Evolutionary conservation across 1,139 yeast genomes (phyloP).

Genomic region (Starmera stellimalicola): DNA sequence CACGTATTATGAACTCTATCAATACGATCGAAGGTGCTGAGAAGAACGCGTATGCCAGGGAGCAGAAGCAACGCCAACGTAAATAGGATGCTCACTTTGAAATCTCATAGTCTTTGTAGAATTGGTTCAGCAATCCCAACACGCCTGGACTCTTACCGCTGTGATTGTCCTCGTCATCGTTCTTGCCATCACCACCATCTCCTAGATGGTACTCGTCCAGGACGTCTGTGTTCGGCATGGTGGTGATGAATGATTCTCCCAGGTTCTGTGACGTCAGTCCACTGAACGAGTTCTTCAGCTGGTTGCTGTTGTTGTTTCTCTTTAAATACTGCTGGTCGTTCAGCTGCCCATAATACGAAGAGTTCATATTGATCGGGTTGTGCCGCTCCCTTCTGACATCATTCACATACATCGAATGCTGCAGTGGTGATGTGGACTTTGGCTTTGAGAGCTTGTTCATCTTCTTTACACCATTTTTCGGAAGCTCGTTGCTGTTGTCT

Average conservation of each 20-base stretch:
- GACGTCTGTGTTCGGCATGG: constrained; percentile 22
- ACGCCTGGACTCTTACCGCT: constrained; percentile 54
- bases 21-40: constrained; percentile 93
- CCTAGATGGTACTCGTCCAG: too few species aligned
- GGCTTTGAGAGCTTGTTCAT: constrained; percentile 9
- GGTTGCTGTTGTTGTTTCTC: not conserved
- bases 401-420: constrained; percentile 12
- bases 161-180: constrained; percentile 24
- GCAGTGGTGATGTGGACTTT: constrained; percentile 11
- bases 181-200: constrained; percentile 19
- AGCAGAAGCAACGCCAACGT: constrained; percentile 56
- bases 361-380: not conserved
- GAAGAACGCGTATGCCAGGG: constrained; percentile 83
- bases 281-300: not conserved
- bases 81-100: constrained; percentile 16
- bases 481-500: constrained; percentile 26
- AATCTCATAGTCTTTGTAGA: constrained; percentile 52
- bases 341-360: not conserved
- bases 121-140: constrained; percentile 74
- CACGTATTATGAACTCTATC: constrained; percentile 74
- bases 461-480: constrained; percentile 20
- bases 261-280: not conserved
- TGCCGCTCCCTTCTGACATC: not conserved
- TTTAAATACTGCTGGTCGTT: not conserved
- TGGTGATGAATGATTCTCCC: constrained; percentile 5